A percentile compares a stretch with the other conserved stretches of the same genome.
phyloP scores from a whole-genome alignment of 2,329 filamentous ascomycete species.

The Penicillium sclerotiorum region DNA sequence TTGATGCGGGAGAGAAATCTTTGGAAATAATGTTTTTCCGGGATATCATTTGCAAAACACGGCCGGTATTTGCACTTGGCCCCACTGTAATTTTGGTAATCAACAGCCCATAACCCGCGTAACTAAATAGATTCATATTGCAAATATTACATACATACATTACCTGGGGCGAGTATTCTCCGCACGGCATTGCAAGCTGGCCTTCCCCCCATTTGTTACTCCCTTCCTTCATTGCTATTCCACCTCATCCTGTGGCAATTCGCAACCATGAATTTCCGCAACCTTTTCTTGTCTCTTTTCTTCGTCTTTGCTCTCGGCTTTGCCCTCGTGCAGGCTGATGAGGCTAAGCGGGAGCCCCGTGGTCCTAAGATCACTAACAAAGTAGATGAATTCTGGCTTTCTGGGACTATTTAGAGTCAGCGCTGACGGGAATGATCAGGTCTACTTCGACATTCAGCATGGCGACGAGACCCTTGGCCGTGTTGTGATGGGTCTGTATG shows the following conservation, averaged over 20 bases:
- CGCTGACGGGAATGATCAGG: conserved; percentile 40
- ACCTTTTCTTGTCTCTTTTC: conserved; percentile 64
- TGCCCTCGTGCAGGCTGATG: conserved; percentile 69
- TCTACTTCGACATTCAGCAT: conserved; percentile 68
- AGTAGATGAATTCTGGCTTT: conserved; percentile 49
- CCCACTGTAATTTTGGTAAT: conserved; percentile 7
- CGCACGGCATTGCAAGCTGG: conserved; percentile 41
- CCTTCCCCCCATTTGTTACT: conserved; percentile 24
- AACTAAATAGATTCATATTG: not conserved
- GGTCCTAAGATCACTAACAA: conserved; percentile 96
- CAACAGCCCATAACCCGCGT: not conserved
- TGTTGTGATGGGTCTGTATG: conserved; percentile 66
- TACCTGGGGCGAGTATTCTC: conserved; percentile 15
- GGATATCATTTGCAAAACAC: not conserved
- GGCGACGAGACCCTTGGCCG: conserved; percentile 63
- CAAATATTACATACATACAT: conserved; percentile 2
- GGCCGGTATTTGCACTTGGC: not conserved
- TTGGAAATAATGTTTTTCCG: conserved; percentile 40
- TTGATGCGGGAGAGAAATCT: conserved; percentile 34
- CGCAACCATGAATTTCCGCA: conserved; percentile 39
- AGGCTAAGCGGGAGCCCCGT: conserved; percentile 60
- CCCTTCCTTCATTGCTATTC: conserved; percentile 12
- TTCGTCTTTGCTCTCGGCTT: conserved; percentile 73
- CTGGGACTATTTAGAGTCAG: not conserved
- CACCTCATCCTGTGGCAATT: conserved; percentile 25